These are phyloP conservation scores for Petrea volubilis DNA, from an alignment of 257 asterid species.

Conservation along the genomic window DNA sequence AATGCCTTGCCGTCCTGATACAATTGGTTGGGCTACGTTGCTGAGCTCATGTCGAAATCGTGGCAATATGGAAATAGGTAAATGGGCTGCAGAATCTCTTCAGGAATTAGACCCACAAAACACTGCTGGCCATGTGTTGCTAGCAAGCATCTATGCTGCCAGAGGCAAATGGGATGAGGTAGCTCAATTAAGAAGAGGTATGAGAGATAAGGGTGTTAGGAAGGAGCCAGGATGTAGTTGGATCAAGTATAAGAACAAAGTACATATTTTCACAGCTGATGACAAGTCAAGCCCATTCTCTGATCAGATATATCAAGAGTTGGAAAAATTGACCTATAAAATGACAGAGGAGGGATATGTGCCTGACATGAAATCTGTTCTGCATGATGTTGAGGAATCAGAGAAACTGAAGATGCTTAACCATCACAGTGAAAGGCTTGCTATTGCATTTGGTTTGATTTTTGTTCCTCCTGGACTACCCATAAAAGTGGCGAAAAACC, in stretches of 20 bases:
- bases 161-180: conserved; percentile 71
- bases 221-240: conserved; percentile 86
- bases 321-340: conserved; percentile 46
- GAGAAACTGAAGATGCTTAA: conserved; percentile 58
- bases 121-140: conserved; percentile 64
- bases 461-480: conserved; percentile 50
- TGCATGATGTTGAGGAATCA: conserved; percentile 68
- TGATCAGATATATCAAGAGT: conserved; percentile 48
- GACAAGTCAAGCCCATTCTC: conserved; percentile 64
- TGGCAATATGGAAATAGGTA: conserved; percentile 63
- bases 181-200: conserved; percentile 55
- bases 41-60: conserved; percentile 70
- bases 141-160: conserved; percentile 62
- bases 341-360: conserved; percentile 60
- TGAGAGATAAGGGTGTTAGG: conserved; percentile 66
- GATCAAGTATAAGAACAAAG: conserved; percentile 69
- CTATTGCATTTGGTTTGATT: conserved; percentile 72
- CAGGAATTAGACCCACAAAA: conserved; percentile 62
- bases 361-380: conserved; percentile 59
- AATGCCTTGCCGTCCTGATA: conserved; percentile 70
- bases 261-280: conserved; percentile 65
- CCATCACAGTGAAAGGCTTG: conserved; percentile 76
- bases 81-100: conserved; percentile 75
- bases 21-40: conserved; percentile 67
- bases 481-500: conserved; percentile 68